Percentiles rank a stretch among this genome's conserved stretches.
phyloP scores from a whole-genome alignment of 306 rosid species.

The Citrullus mucosospermus region DNA sequence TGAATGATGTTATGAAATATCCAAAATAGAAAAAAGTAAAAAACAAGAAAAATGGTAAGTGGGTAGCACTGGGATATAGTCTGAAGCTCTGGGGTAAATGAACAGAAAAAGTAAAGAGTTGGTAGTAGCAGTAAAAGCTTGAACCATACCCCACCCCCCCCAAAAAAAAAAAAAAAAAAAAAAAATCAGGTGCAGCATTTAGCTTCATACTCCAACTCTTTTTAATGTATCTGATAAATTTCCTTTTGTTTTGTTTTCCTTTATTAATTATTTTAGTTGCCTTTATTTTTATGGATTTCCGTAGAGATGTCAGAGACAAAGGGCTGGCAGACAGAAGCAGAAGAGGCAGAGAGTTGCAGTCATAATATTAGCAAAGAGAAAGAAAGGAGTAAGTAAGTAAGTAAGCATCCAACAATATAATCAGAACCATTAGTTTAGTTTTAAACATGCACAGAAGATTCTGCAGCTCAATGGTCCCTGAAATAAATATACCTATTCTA shows the following conservation, averaged over 20 bases:
- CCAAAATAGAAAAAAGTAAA: not conserved
- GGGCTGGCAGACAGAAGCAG: conserved; percentile 50
- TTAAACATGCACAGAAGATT: conserved; percentile 75
- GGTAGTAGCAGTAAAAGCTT: conserved; percentile 74
- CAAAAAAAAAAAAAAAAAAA: no score
- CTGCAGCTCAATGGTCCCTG: conserved; percentile 84
- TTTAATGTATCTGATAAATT: conserved; percentile 5
- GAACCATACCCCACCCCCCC: conserved; percentile 33
- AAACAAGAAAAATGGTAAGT: not conserved
- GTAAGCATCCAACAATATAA: conserved; percentile 47
- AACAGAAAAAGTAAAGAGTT: conserved; percentile 64
- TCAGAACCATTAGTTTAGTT: conserved; percentile 72
- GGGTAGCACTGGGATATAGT: conserved; percentile 8
- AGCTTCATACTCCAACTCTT: conserved; percentile 35
- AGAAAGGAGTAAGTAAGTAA: not conserved
- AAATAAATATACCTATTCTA: conserved; percentile 78
- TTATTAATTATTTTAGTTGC: not conserved
- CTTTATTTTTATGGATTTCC: conserved; percentile 73
- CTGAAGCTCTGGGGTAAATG: conserved; percentile 22
- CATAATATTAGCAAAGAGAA: conserved; percentile 39
- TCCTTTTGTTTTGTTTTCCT: conserved; percentile 26
- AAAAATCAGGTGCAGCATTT: conserved; percentile 24
- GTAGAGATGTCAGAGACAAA: conserved; percentile 92
- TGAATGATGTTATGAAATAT: not conserved
- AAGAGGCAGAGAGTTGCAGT: conserved; percentile 65